Conservation (phyloP, 371 early-diverging fungal genomes). For the Mortierella sp. region DNA sequence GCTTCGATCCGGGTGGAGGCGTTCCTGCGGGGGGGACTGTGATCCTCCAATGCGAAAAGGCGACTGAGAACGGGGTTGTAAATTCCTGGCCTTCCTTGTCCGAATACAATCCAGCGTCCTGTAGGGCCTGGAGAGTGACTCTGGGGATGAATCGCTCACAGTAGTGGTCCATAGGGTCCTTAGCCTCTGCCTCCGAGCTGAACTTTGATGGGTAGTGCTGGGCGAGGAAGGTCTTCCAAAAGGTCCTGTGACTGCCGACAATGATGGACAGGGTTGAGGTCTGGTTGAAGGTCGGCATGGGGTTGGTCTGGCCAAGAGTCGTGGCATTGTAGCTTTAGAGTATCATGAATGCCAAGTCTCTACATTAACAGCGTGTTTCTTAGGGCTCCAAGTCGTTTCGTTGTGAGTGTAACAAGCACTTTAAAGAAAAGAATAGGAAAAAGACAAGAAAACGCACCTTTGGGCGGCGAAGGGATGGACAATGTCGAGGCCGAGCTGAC, state of each 20-base stretch:
- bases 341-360: not conserved
- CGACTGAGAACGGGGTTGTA: slow-evolving; percentile 47
- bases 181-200: slow-evolving; percentile 31
- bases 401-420: not conserved
- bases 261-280: slow-evolving; percentile 51
- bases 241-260: slow-evolving; percentile 42
- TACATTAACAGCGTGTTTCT: not conserved
- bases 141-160: slow-evolving; percentile 51
- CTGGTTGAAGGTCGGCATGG: slow-evolving; percentile 49
- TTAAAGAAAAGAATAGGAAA: not conserved
- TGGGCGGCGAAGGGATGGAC: slow-evolving; percentile 56
- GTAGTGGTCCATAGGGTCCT: slow-evolving; percentile 54
- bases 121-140: slow-evolving; percentile 47
- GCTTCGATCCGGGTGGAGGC: slow-evolving; percentile 35
- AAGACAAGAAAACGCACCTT: slow-evolving; percentile 22
- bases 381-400: not conserved
- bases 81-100: slow-evolving; percentile 26
- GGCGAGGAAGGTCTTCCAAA: slow-evolving; percentile 51
- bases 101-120: slow-evolving; percentile 41
- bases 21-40: slow-evolving; percentile 48
- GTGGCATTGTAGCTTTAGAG: slow-evolving; percentile 47
- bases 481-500: slow-evolving; percentile 47
- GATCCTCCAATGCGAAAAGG: slow-evolving; percentile 48
- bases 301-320: slow-evolving; percentile 37
- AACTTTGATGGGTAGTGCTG: slow-evolving; percentile 44